Percentiles rank a stretch among this genome's conserved stretches.
Conservation (phyloP, 2,329 filamentous ascomycete species). For the Epichloe baconii region DNA sequence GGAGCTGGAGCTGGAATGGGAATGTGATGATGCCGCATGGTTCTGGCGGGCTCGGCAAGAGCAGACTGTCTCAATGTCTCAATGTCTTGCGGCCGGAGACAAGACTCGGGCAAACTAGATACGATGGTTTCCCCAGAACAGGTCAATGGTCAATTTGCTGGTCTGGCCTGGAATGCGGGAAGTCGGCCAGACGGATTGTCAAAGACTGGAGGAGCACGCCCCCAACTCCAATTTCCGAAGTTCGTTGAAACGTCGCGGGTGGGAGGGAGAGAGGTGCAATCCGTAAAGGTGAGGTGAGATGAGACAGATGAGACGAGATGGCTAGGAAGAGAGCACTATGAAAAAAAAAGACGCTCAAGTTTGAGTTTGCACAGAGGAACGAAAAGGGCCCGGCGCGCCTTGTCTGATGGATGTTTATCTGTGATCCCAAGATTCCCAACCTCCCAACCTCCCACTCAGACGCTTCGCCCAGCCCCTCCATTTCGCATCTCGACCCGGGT, state of each 20-base stretch:
- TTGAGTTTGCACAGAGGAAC: neutral
- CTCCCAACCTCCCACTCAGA: constrained; percentile 19
- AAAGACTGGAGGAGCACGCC: neutral
- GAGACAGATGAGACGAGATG: neutral
- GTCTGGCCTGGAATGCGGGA: neutral
- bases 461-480: constrained; percentile 16
- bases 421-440: constrained; percentile 14
- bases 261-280: too few relatives aligned
- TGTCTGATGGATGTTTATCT: neutral
- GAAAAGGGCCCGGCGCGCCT: neutral
- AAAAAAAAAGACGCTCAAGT: neutral
- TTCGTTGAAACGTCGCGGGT: neutral
- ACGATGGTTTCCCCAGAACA: too few relatives aligned
- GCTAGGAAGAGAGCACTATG: neutral
- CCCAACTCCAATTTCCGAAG: neutral
- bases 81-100: neutral
- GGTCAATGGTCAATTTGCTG: too few relatives aligned
- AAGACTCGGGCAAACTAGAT: too few relatives aligned
- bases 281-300: neutral
- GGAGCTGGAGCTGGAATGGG: neutral
- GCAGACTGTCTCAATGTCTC: neutral
- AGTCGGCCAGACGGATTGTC: neutral
- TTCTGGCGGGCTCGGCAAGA: neutral
- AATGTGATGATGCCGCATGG: constrained; percentile 1
- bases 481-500: neutral